Percentiles rank a stretch among this genome's conserved stretches.
Conservation (phyloP, 2,329 filamentous ascomycete genomes). For the Monosporascus sp. region DNA sequence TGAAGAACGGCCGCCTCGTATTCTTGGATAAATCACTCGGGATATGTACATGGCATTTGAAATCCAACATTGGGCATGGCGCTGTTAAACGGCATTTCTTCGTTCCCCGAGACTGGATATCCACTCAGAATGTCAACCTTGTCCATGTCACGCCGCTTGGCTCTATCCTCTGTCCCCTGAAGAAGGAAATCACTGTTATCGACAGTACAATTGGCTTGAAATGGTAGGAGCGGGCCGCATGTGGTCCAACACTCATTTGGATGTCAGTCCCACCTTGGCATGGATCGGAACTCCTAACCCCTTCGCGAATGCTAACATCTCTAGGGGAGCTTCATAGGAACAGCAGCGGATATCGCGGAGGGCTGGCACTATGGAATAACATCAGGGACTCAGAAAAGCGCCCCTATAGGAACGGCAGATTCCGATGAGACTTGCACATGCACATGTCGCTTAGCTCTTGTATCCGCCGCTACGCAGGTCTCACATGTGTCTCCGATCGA, state of each 20-base stretch:
- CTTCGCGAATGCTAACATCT: no score
- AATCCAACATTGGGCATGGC: not conserved
- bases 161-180: not conserved
- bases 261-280: not conserved
- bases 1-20: slow-evolving; percentile 1
- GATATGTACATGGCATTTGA: not conserved
- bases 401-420: no score
- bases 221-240: not conserved
- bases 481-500: no score
- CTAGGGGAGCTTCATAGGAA: no score
- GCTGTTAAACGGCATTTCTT: not conserved
- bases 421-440: no score
- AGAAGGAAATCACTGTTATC: not conserved
- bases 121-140: not conserved
- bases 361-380: no score
- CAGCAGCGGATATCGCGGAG: no score
- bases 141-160: not conserved
- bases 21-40: not conserved
- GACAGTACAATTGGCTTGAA: not conserved
- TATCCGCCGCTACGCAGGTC: no score
- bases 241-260: not conserved
- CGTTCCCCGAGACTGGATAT: not conserved
- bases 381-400: no score
- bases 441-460: no score
- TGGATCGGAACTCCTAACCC: not conserved